These are phyloP conservation scores for Gynandropsis gynandra DNA, from an alignment of 345 rosid species.

Conservation along the genomic window DNA sequence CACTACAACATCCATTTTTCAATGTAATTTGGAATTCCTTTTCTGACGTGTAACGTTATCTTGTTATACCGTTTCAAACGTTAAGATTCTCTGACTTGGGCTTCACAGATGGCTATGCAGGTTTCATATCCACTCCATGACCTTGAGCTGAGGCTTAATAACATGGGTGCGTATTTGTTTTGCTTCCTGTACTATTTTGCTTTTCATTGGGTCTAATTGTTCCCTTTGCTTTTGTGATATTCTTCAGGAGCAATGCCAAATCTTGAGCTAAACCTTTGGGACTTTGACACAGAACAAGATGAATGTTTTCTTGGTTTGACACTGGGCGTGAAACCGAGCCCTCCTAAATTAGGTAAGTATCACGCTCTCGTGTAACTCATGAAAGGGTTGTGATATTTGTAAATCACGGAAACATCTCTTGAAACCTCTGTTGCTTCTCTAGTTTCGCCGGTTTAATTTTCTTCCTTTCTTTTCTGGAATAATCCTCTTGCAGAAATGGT, in stretches of 20 bases:
- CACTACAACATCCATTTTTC: slow-evolving; percentile 86
- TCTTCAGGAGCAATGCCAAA: slow-evolving; percentile 64
- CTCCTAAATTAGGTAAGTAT: slow-evolving; percentile 54
- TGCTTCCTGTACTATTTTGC: slow-evolving; percentile 10
- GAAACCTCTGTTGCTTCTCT: not conserved
- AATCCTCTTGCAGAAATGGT: slow-evolving; percentile 44
- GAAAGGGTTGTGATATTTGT: slow-evolving; percentile 1
- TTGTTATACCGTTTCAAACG: slow-evolving; percentile 10
- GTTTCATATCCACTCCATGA: slow-evolving; percentile 62
- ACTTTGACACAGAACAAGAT: slow-evolving; percentile 69
- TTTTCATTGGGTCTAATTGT: not conserved
- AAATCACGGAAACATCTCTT: not conserved
- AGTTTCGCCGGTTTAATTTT: not conserved
- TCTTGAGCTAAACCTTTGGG: slow-evolving; percentile 92
- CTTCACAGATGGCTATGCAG: slow-evolving; percentile 45
- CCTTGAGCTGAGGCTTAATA: slow-evolving; percentile 72
- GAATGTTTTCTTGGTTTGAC: slow-evolving; percentile 93
- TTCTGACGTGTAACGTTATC: slow-evolving; percentile 4
- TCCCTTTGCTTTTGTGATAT: slow-evolving; percentile 9
- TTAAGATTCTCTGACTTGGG: slow-evolving; percentile 22
- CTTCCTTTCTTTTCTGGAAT: not conserved
- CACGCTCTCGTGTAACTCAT: not conserved
- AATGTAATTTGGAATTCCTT: slow-evolving; percentile 37
- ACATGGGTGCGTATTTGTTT: slow-evolving; percentile 42
- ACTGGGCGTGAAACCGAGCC: slow-evolving; percentile 78